Base-by-base conservation (phyloP, 495 filamentous ascomycete genomes). In the Trypethelium eluteriae region DNA sequence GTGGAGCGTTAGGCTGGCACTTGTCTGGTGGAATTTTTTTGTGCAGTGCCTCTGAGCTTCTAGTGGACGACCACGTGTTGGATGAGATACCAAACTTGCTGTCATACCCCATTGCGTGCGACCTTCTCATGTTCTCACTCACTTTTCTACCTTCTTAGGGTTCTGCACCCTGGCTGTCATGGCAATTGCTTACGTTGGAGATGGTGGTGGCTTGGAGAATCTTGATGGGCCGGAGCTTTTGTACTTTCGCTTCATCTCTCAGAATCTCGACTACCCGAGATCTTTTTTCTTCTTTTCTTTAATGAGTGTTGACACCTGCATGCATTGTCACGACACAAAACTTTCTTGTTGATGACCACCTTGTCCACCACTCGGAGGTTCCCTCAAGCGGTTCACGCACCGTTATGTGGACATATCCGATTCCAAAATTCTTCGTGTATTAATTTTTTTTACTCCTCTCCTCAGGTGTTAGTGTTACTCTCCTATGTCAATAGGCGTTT, bases 271-370 rank as follows among this genome's bases (percentile, higher is more conserved):
- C 5, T 36, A 34, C 53, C 2, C n/a, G 7, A 9, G 53, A 32
- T 7, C 10, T 59, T 18, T 36, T 59, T 14, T 53, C 18, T 18
- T 59, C 32, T 59, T 36, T 32, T 35, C 53, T 59, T 59, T 59
- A 6, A 59, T 59, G 53, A 36, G 32, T 14, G 7, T n/a, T 18
- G 11, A 3, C 25, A 7, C 36, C 18, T 14, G 53, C 53, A 59
- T 59, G 53, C 53, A 35, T 59, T 59, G 25, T 59, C 53, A 59
- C 32, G 53, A 59, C 53, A 35, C 53, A 6, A 44, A 44, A 18
- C 53, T 59, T 59, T 59, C 53, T 36, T 59, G 53, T 59, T 59
- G 53, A 59, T 59, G 53, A 59, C 53, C 53, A n/a, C 11, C 32
- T 36, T 14, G 10, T 3, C 32, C 53, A 7, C 4, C 5, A 59